These are phyloP conservation scores for Diaporthe australafricana DNA, from an alignment of 2,329 filamentous ascomycete species.

Conservation along the genomic window DNA sequence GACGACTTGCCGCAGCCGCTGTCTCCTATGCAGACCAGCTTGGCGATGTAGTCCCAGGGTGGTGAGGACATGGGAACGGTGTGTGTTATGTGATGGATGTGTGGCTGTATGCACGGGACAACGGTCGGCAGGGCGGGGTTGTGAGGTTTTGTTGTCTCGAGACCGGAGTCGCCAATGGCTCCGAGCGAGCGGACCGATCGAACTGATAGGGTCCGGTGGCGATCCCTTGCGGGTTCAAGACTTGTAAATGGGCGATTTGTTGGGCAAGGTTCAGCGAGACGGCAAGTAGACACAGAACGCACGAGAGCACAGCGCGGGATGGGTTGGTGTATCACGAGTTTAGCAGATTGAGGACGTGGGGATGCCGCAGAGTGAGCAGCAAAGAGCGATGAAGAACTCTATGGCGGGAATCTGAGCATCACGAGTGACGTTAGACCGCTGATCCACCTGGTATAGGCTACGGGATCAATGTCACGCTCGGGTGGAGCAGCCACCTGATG, in stretches of 20 bases:
- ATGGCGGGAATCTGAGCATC: constrained; percentile 26
- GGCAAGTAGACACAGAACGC: not conserved
- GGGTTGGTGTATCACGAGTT: constrained; percentile 14
- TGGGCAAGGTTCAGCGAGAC: constrained; percentile 15
- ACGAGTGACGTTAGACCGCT: constrained; percentile 28
- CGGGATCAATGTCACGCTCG: constrained; percentile 19
- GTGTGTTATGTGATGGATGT: constrained; percentile 25
- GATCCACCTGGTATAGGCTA: constrained; percentile 10
- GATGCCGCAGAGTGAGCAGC: not conserved
- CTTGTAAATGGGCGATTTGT: not conserved
- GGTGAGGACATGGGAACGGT: constrained; percentile 65
- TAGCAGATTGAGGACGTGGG: not conserved
- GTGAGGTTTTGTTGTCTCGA: constrained; percentile 1
- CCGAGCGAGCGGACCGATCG: constrained; percentile 12
- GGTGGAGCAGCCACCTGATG: constrained; percentile 22
- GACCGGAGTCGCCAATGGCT: constrained; percentile 10
- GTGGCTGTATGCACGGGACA: constrained; percentile 19
- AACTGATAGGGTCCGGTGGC: constrained; percentile 20
- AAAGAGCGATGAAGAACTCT: not conserved
- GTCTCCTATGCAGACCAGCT: constrained; percentile 97
- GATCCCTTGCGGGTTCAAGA: not conserved
- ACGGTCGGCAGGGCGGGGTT: not conserved
- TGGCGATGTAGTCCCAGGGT: constrained; percentile 98
- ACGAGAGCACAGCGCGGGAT: constrained; percentile 30
- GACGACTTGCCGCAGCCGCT: constrained; percentile 95